Percentiles rank a stretch among this genome's conserved stretches.
phyloP scores from a whole-genome alignment of 768 basidiomycete species.

The Filobasidium floriforme region DNA sequence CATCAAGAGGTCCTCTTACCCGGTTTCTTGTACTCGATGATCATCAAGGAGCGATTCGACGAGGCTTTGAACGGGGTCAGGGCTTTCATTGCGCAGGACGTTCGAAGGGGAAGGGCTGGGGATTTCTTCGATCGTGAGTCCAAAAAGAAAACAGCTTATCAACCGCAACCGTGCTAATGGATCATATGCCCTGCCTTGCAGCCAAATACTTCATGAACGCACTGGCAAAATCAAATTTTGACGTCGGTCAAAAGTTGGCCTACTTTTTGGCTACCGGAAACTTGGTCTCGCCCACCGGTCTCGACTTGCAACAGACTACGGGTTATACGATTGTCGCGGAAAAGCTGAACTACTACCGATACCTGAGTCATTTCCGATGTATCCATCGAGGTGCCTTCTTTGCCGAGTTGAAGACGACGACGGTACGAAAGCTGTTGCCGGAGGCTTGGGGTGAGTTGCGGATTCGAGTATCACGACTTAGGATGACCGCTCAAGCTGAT shows the following conservation, averaged over 20 bases:
- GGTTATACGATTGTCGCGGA: constrained; percentile 99
- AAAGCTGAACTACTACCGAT: constrained; percentile 96
- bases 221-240: constrained; percentile 71
- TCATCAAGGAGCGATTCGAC: constrained; percentile 93
- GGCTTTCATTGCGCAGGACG: constrained; percentile 61
- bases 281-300: constrained; percentile 82
- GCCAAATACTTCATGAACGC: constrained; percentile 75
- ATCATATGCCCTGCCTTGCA: constrained; percentile 38
- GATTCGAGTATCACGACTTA: background rate
- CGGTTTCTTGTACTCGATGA: constrained; percentile 86
- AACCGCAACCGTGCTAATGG: background rate
- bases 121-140: constrained; percentile 77
- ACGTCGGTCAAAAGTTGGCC: constrained; percentile 77
- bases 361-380: constrained; percentile 95
- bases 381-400: constrained; percentile 99
- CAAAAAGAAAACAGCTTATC: background rate
- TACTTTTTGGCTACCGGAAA: constrained; percentile 98
- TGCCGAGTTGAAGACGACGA: constrained; percentile 93
- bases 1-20: constrained; percentile 96
- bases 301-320: constrained; percentile 92
- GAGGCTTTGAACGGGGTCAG: constrained; percentile 63
- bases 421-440: constrained; percentile 89
- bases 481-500: background rate
- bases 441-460: constrained; percentile 82
- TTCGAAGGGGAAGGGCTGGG: constrained; percentile 62